Evolutionary conservation across 176 grass and related monocot genomes (phyloP), one percentile per base, ranked within the genome.

Genomic region (Puya raimondii): DNA sequence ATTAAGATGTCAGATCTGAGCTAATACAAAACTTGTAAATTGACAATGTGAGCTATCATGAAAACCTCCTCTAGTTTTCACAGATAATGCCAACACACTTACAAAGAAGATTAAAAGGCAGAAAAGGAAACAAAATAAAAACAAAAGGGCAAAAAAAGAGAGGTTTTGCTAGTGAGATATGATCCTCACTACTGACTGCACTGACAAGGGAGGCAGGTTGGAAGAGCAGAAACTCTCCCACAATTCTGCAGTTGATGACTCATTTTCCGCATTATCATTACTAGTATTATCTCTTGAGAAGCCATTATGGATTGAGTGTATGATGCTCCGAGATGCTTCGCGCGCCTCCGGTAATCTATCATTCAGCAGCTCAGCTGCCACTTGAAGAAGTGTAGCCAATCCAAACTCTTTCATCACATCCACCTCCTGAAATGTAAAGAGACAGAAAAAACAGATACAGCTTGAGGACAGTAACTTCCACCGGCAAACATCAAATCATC

Each of bases 301-400:
- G 6, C 74, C 87, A 47, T 52, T 48, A 68, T 93, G 76, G 23
- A 86, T 58, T 6, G 84, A 86, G 53, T 69, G 69, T 21, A 99
- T 85, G 10, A 99, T 66, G 72, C 72, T 65, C 54, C 95, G 65
- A 50, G 90, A 89, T 26, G 95, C 95, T 75, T 99, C 90, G 4
- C 90, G 67, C 47, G 95, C 95, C 72, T 93, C 95, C 27, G 95
- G 95, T 64, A 99, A 79, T 76, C 87, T 76, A 79, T 99, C 95
- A 72, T 81, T 99, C 14, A 99, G 89, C 56, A 84, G 82, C 69
- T 90, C 89, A 0, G 82, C 85, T 27, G 84, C 85, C 49, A 88
- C 73, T 82, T 86, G 84, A 71, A 99, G 78, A 54, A 99, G 74
- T 63, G 80, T 61, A 6, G 81, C 69, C 63, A 91, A 51, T 11